Conservation (phyloP, 2,329 filamentous ascomycete species). For the Aspergillus luchuensis region DNA sequence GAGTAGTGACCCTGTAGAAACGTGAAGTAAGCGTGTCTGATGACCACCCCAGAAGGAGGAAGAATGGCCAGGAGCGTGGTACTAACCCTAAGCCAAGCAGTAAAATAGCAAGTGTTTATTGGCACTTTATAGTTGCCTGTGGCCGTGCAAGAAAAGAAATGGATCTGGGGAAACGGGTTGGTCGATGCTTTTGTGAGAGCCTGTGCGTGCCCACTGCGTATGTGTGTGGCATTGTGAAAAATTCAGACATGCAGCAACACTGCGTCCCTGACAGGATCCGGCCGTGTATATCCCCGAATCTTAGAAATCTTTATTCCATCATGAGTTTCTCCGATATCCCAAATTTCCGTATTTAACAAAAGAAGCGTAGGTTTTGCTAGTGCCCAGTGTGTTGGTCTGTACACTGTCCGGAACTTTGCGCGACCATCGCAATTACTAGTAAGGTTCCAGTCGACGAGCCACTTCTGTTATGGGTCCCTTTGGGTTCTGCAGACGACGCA, state of each 20-base stretch:
- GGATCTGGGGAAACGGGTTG: slow-evolving; percentile 34
- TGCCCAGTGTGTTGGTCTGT: not conserved
- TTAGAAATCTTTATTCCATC: not conserved
- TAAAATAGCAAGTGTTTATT: slow-evolving; percentile 15
- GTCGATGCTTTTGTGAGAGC: slow-evolving; percentile 27
- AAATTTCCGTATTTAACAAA: not conserved
- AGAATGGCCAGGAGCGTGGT: slow-evolving; percentile 10
- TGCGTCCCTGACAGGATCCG: slow-evolving; percentile 20
- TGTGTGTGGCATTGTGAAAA: slow-evolving; percentile 26
- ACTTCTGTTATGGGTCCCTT: not conserved
- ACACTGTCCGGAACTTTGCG: not conserved
- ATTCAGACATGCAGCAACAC: slow-evolving; percentile 17
- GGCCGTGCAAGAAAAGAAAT: slow-evolving; percentile 22
- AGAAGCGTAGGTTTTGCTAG: not conserved
- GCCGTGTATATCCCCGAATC: slow-evolving; percentile 18
- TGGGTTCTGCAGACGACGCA: not conserved
- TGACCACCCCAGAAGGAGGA: slow-evolving; percentile 14
- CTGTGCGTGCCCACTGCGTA: slow-evolving; percentile 23
- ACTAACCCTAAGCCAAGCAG: slow-evolving; percentile 11
- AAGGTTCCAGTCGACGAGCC: not conserved
- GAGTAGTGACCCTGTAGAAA: not conserved
- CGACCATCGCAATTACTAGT: not conserved
- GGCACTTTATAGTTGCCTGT: slow-evolving; percentile 19
- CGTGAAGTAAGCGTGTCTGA: slow-evolving; percentile 10
- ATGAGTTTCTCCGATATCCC: not conserved